Percentiles rank a stretch among this genome's conserved stretches.
These are phyloP conservation scores for Marasmius oreades DNA, from an alignment of 1,284 basidiomycete species.

Conservation along the genomic window DNA sequence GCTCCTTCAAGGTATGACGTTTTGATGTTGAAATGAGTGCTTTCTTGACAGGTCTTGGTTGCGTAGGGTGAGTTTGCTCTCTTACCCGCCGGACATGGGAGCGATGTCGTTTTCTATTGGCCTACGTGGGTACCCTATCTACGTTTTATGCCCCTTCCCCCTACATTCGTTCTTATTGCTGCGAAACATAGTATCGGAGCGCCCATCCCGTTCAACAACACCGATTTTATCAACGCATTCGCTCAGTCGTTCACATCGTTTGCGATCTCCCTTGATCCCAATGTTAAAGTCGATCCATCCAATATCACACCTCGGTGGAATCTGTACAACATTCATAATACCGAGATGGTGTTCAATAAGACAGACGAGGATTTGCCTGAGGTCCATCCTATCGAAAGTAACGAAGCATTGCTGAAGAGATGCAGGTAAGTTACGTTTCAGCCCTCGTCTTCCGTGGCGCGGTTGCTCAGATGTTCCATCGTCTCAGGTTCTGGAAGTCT, in stretches of 20 bases:
- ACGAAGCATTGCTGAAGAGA: slow-evolving; percentile 3
- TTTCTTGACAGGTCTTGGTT: background rate
- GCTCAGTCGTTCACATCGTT: slow-evolving; percentile 19
- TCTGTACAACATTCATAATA: slow-evolving; percentile 6
- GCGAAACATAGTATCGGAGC: background rate
- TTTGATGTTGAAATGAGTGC: background rate
- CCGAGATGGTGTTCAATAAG: slow-evolving; percentile 20
- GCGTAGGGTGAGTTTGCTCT: slow-evolving; percentile 10
- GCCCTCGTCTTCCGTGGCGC: background rate
- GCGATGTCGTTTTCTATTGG: slow-evolving; percentile 18
- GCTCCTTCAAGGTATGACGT: slow-evolving; percentile 18
- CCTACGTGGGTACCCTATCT: slow-evolving; percentile 9
- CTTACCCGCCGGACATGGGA: slow-evolving; percentile 20
- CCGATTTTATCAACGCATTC: slow-evolving; percentile 22
- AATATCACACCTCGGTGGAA: slow-evolving; percentile 21
- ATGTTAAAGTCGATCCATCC: slow-evolving; percentile 16
- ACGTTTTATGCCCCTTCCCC: background rate
- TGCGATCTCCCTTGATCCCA: slow-evolving; percentile 21
- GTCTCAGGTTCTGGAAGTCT: slow-evolving; percentile 12
- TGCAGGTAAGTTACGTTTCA: slow-evolving; percentile 15
- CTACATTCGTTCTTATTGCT: background rate
- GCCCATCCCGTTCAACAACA: slow-evolving; percentile 19
- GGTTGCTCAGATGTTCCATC: too few species aligned
- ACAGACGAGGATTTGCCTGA: slow-evolving; percentile 9
- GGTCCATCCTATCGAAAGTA: slow-evolving; percentile 1